Evolutionary conservation across 148 eudicot species (phyloP).

Genomic region (Pharnaceum exiguum): DNA sequence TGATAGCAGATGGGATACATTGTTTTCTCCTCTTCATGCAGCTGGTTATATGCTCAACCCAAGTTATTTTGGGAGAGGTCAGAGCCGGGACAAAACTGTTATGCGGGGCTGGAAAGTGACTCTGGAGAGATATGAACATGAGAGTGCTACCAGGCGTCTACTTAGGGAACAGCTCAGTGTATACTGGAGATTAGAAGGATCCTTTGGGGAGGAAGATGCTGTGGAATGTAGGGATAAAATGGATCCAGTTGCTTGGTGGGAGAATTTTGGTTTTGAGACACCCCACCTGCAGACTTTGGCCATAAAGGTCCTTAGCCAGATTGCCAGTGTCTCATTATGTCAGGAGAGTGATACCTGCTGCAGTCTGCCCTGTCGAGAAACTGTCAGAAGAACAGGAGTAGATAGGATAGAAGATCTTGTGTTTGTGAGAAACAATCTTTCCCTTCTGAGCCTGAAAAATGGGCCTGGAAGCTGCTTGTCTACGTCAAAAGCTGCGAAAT

Average conservation of each 20-base stretch:
- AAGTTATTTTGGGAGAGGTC: constrained; percentile 41
- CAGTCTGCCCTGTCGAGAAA: constrained; percentile 31
- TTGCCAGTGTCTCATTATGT: constrained; percentile 28
- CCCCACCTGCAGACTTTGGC: constrained; percentile 42
- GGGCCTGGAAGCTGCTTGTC: constrained; percentile 21
- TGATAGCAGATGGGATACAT: constrained; percentile 38
- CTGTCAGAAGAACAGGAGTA: constrained; percentile 30
- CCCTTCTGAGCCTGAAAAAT: constrained; percentile 31
- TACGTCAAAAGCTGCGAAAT: constrained; percentile 18
- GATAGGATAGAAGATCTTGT: constrained; percentile 36
- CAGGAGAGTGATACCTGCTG: constrained; percentile 29
- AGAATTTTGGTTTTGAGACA: constrained; percentile 44
- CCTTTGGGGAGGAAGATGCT: constrained; percentile 49
- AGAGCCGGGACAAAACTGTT: constrained; percentile 36
- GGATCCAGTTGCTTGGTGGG: constrained; percentile 58
- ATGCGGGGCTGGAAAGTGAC: constrained; percentile 49
- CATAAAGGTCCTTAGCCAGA: constrained; percentile 40
- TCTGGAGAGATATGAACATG: constrained; percentile 33
- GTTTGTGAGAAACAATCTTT: constrained; percentile 41
- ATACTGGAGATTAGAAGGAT: constrained; percentile 35
- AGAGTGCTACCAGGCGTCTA: constrained; percentile 24
- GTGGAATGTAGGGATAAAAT: constrained; percentile 48
- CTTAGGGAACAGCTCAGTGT: constrained; percentile 43
- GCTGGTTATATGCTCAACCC: constrained; percentile 42
- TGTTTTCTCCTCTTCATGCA: constrained; percentile 46